Evolutionary conservation across 2,329 filamentous ascomycete genomes (phyloP).

Genomic region (Thielaviopsis musarum): DNA sequence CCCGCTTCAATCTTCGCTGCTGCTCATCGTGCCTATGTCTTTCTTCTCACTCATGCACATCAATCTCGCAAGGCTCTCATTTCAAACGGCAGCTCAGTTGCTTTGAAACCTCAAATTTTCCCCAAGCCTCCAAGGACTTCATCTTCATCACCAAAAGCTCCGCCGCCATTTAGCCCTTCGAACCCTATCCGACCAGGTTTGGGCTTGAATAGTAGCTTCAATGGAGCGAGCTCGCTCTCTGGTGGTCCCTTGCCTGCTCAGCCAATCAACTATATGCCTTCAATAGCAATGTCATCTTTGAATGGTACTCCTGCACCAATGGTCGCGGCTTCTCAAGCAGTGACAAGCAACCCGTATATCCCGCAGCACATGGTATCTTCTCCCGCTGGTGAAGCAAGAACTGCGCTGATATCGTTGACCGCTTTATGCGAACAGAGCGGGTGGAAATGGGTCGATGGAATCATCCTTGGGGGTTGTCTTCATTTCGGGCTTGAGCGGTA

Average conservation of each 20-base stretch:
- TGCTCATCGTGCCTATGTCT: conserved; percentile 2
- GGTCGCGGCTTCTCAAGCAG: background rate
- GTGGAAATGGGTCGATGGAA: conserved; percentile 86
- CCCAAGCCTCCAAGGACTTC: conserved; percentile 5
- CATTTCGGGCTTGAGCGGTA: conserved; percentile 82
- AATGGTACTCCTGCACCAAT: background rate
- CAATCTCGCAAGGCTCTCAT: background rate
- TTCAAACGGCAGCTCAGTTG: background rate
- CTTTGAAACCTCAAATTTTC: conserved; percentile 1
- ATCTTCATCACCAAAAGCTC: background rate
- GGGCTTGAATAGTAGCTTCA: background rate
- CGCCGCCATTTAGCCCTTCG: background rate
- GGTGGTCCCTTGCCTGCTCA: background rate
- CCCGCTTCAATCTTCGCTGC: background rate
- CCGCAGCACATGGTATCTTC: background rate
- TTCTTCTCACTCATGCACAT: background rate
- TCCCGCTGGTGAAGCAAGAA: background rate
- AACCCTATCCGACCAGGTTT: background rate
- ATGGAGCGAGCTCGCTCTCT: background rate
- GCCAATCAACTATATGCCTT: background rate
- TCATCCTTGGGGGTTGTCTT: conserved; percentile 78
- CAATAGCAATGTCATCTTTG: background rate
- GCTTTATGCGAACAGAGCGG: conserved; percentile 61
- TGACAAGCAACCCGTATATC: background rate
- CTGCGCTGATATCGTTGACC: conserved; percentile 47